phyloP scores from a whole-genome alignment of 192 early-diverging fungal species.

The Rhizoclosmatium globosum region DNA sequence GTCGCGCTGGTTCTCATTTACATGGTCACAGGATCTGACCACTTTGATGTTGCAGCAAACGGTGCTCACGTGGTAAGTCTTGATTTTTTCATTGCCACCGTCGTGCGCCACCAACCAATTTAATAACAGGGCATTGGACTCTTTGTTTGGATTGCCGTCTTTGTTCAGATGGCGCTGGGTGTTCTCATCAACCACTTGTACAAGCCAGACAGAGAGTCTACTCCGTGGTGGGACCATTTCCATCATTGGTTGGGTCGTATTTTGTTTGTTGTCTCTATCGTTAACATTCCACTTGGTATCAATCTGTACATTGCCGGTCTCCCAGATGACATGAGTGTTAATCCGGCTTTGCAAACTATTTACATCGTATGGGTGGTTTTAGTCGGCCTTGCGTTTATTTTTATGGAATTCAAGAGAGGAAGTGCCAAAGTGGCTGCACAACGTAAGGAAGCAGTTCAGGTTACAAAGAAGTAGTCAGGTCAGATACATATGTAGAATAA shows the following conservation, averaged over 20 bases:
- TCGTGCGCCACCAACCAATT: neutral
- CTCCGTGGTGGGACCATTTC: conserved; percentile 14
- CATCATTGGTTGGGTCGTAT: conserved; percentile 34
- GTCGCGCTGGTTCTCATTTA: conserved; percentile 22
- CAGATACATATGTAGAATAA: too few relatives aligned
- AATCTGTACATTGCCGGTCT: neutral
- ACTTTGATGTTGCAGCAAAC: conserved; percentile 31
- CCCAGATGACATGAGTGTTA: too few relatives aligned
- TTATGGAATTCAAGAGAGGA: too few relatives aligned
- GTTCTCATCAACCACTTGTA: conserved; percentile 10
- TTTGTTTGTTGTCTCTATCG: neutral
- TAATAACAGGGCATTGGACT: conserved; percentile 9
- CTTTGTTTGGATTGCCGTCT: neutral
- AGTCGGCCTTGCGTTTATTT: too few relatives aligned
- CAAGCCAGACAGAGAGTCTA: neutral
- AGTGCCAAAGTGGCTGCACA: too few relatives aligned
- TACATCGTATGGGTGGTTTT: too few relatives aligned
- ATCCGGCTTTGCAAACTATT: too few relatives aligned
- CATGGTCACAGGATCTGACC: conserved; percentile 2
- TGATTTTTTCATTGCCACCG: neutral
- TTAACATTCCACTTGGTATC: conserved; percentile 31
- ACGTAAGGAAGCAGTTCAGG: too few relatives aligned
- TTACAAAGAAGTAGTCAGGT: too few relatives aligned
- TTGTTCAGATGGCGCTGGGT: conserved; percentile 13
- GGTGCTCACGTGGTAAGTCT: conserved; percentile 18